Evolutionary conservation across 345 rosid genomes (phyloP), one percentile per base, ranked within the genome.

Genomic region (Heritiera fomes): DNA sequence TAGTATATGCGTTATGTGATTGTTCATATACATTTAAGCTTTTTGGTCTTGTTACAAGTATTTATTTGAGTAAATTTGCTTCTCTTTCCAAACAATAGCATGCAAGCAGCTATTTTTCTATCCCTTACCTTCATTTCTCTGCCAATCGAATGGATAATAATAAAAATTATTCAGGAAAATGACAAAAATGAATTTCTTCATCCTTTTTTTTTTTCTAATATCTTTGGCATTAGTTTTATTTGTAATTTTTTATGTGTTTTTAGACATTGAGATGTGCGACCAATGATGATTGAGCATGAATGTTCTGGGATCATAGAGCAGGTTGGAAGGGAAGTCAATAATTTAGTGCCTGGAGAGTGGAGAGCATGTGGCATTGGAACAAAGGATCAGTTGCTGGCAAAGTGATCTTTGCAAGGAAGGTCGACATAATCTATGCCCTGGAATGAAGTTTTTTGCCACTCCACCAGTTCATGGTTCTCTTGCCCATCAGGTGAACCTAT

Each of bases 281-380:
- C 98, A 0, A 96, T 96, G 99, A 95, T 94, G 64, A 91, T 96
- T 30, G 98, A 98, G 53, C 99, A 90, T 73, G 98, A 96, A 84
- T 92, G 95, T 84, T 97, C 98, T 75, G 98, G 99, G 80, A 78
- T 94, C 82, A 81, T 94, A 78, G 97, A 91, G 83, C 90, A 92
- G 82, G 87, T 92, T n/a, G 98, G 97, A 66, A 85, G 87, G 11
- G 90, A 87, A 84, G 98, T 96, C 76, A 91, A 86, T 65, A 81
- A 87, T 76, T 84, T 92, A 67, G 90, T 82, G 15, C 87, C 88
- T 0, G 95, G 95, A 43, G 28, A 23, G 28, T 23, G 4, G 4
- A 58, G 98, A 96, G 69, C 89, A 93, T 14, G 99, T 92, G 59
- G 98, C 97, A 28, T 78, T 96, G 77, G 98, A 96, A 80, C 97